Conservation (phyloP, 2,329 filamentous ascomycete genomes). For the Trichoderma oligosporum region DNA sequence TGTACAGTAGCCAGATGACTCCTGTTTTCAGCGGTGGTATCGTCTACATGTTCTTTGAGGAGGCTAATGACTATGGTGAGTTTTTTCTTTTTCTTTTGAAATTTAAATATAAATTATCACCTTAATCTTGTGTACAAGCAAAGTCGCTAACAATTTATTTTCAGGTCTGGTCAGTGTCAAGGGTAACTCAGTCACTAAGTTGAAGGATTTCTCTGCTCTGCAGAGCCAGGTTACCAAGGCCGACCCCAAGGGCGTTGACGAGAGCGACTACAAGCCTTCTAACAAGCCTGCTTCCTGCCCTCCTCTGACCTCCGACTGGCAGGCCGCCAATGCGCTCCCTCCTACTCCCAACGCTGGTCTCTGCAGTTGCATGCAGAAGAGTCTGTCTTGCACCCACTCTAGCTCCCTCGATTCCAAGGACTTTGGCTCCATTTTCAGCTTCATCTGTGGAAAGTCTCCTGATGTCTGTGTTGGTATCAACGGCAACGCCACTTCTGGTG, state of each 20-base stretch:
- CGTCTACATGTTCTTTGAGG: constrained; percentile 98
- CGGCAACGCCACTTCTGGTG: constrained; percentile 61
- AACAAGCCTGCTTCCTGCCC: constrained; percentile 75
- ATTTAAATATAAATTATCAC: too few relatives aligned
- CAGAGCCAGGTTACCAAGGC: constrained; percentile 66
- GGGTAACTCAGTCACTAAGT: constrained; percentile 58
- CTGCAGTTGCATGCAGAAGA: constrained; percentile 81
- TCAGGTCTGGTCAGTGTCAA: constrained; percentile 62
- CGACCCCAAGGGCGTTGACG: constrained; percentile 62
- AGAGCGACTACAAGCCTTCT: constrained; percentile 65
- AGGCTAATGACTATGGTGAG: constrained; percentile 79
- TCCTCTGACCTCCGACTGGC: constrained; percentile 60
- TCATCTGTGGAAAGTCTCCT: constrained; percentile 60
- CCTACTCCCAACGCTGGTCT: constrained; percentile 74
- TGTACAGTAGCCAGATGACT: constrained; percentile 80
- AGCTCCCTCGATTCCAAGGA: constrained; percentile 53
- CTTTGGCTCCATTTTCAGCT: constrained; percentile 67
- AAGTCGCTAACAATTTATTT: constrained; percentile 18
- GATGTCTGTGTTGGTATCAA: constrained; percentile 64
- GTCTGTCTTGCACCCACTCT: constrained; percentile 66
- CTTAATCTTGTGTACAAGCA: not conserved
- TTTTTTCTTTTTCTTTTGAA: constrained; percentile 24
- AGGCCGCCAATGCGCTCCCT: constrained; percentile 62
- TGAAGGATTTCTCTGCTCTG: constrained; percentile 72
- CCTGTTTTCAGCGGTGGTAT: constrained; percentile 91